These are phyloP conservation scores for Hypomyces perniciosus DNA, from an alignment of 2,329 filamentous ascomycete species.

Conservation along the genomic window DNA sequence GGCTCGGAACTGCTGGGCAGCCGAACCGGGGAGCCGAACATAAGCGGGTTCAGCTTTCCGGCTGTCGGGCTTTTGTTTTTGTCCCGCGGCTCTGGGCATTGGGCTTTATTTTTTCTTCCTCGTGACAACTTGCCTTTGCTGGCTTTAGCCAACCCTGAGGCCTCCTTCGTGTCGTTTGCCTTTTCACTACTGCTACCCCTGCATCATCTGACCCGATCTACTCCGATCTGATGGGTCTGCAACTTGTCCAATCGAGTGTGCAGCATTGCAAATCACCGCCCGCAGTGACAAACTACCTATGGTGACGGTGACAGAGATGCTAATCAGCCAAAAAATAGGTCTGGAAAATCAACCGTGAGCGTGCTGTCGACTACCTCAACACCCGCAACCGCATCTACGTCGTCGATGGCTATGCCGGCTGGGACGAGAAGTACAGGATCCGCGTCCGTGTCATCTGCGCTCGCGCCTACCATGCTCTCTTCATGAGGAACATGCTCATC, in stretches of 20 bases:
- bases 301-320: slow-evolving; percentile 8
- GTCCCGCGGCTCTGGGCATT: background rate
- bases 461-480: slow-evolving; percentile 97
- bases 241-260: slow-evolving; percentile 6
- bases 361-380: slow-evolving; percentile 98
- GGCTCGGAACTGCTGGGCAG: no score
- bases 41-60: slow-evolving; percentile 9
- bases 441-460: slow-evolving; percentile 96
- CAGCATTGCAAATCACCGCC: background rate
- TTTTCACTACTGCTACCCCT: no score
- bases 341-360: slow-evolving; percentile 99
- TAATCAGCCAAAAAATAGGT: slow-evolving; percentile 55
- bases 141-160: background rate
- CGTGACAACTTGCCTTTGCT: background rate
- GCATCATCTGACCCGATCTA: slow-evolving; percentile 7
- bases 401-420: slow-evolving; percentile 92
- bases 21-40: slow-evolving; percentile 10
- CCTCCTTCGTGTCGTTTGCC: background rate
- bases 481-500: slow-evolving; percentile 99
- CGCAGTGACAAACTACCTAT: background rate
- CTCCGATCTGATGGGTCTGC: slow-evolving; percentile 7
- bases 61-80: background rate
- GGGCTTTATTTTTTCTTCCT: background rate
- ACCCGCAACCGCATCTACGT: slow-evolving; percentile 98
- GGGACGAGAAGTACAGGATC: slow-evolving; percentile 98